Evolutionary conservation across 495 filamentous ascomycete genomes (phyloP), one percentile per base, ranked within the genome.

Genomic region (Xylaria scruposa): DNA sequence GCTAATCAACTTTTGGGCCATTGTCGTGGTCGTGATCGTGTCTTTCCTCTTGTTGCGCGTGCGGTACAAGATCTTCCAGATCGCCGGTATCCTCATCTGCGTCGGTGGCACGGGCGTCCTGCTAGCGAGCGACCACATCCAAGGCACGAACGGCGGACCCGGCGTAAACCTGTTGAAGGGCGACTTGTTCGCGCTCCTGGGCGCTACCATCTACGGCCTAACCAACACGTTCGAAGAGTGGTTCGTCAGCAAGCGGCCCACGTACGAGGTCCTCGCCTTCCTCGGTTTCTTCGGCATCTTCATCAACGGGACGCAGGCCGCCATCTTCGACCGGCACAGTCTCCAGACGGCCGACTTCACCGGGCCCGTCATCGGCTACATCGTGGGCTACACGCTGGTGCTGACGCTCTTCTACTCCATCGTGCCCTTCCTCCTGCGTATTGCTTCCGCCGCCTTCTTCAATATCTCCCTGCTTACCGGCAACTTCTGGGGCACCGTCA

Each of bases 1-100:
- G 83, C 87, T 99, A 42, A 94, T 99, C 82, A 97, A 97, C 86
- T 98, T 99, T 88, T 99, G 96, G 95, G 91, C 95, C 74, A 99
- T 99, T 72, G 93, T 95, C 24, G 90, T 96, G 69, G 96, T 99
- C 36, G 94, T 98, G 33, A 78, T 91, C 71, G 81, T 98, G 75
- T 97, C 95, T 10, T 93, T 95, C 82, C 59, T 90, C 56, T 85
- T 97, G 78, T 88, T 99, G 31, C 85, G 84, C 46, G 96, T 99
- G 31, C 93, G 96, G 67, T 99, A 99, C 85, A 92, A 94, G 80
- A 81, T 86, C 75, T 86, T 91, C 31, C 97, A 98, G 82, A 88
- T 97, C 68, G 67, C 87, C 31, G 96, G 96, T 46, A 98, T 99
- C 78, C 74, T 97, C 44, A 85, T 97, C 83, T 97, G 94, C 83